A percentile compares a stretch with the other conserved stretches of the same genome.
Conservation (phyloP, 2,329 filamentous ascomycete genomes). For the Alternaria ventricosa region DNA sequence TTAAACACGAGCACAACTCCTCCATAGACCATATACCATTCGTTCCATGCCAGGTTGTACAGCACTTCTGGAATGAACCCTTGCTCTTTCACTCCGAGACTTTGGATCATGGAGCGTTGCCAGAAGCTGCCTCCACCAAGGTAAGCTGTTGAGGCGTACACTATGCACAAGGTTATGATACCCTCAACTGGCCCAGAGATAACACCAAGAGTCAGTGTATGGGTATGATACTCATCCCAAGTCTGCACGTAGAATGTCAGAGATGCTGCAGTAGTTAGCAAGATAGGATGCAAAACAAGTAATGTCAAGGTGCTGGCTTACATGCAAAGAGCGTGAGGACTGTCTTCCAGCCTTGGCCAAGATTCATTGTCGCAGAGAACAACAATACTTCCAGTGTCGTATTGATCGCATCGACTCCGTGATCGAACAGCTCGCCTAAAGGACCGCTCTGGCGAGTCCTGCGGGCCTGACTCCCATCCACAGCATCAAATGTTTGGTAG, state of each 20-base stretch:
- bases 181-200: slow-evolving; percentile 96
- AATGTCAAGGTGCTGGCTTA: slow-evolving; percentile 45
- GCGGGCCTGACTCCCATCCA: slow-evolving; percentile 91
- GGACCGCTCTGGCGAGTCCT: slow-evolving; percentile 92
- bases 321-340: slow-evolving; percentile 83
- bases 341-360: slow-evolving; percentile 91
- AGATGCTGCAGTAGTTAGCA: slow-evolving; percentile 61
- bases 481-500: slow-evolving; percentile 98
- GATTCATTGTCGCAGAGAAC: slow-evolving; percentile 90
- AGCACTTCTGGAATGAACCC: slow-evolving; percentile 71
- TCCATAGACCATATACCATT: slow-evolving; percentile 93
- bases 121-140: slow-evolving; percentile 92
- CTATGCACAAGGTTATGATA: slow-evolving; percentile 78
- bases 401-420: slow-evolving; percentile 94
- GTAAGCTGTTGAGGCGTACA: slow-evolving; percentile 84
- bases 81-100: slow-evolving; percentile 70
- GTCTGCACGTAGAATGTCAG: slow-evolving; percentile 99
- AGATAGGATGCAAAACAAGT: background rate
- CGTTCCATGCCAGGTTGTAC: slow-evolving; percentile 84
- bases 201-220: slow-evolving; percentile 89
- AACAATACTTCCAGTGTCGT: slow-evolving; percentile 92
- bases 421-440: slow-evolving; percentile 94
- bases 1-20: slow-evolving; percentile 82
- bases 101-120: slow-evolving; percentile 80
- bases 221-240: slow-evolving; percentile 99